Evolutionary conservation across 2,329 filamentous ascomycete species (phyloP).

Genomic region (Parastagonospora nodorum): DNA sequence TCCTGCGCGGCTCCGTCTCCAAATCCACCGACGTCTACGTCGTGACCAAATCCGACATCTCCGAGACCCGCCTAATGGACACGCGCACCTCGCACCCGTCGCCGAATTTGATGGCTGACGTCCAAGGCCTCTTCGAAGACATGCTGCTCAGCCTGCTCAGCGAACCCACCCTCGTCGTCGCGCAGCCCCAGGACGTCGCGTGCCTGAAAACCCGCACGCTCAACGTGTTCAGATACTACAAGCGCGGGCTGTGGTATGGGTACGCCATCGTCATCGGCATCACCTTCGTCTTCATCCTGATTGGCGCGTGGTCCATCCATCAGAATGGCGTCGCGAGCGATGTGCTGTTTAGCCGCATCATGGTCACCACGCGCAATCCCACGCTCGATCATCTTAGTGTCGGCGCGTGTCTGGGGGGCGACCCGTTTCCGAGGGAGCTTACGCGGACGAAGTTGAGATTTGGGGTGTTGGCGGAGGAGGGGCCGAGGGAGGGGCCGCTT

Average conservation of each 20-base stretch:
- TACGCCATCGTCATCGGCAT: conserved; percentile 41
- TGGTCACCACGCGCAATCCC: conserved; percentile 46
- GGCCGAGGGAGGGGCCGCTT: conserved; percentile 35
- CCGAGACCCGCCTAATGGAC: conserved; percentile 41
- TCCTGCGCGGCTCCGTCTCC: conserved; percentile 41
- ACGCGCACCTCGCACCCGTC: conserved; percentile 34
- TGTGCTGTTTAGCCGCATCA: conserved; percentile 43
- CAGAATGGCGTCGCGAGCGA: conserved; percentile 45
- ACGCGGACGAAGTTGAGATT: conserved; percentile 45
- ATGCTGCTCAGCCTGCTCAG: conserved; percentile 44
- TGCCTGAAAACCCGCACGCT: conserved; percentile 34
- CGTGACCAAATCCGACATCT: conserved; percentile 42
- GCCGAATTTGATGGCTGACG: conserved; percentile 28
- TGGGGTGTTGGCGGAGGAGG: conserved; percentile 46
- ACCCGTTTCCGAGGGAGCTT: conserved; percentile 48
- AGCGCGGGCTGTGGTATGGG: conserved; percentile 40
- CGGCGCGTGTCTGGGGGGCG: conserved; percentile 47
- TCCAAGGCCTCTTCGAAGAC: conserved; percentile 44
- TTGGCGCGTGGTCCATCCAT: conserved; percentile 40
- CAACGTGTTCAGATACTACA: conserved; percentile 40
- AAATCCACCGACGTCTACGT: conserved; percentile 23
- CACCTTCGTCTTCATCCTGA: conserved; percentile 33
- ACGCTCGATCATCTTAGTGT: conserved; percentile 47
- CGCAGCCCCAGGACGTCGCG: conserved; percentile 21
- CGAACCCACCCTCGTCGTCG: conserved; percentile 39